Base-by-base conservation (phyloP, 805 yeast genomes). In the Teunomyces panamensis region DNA sequence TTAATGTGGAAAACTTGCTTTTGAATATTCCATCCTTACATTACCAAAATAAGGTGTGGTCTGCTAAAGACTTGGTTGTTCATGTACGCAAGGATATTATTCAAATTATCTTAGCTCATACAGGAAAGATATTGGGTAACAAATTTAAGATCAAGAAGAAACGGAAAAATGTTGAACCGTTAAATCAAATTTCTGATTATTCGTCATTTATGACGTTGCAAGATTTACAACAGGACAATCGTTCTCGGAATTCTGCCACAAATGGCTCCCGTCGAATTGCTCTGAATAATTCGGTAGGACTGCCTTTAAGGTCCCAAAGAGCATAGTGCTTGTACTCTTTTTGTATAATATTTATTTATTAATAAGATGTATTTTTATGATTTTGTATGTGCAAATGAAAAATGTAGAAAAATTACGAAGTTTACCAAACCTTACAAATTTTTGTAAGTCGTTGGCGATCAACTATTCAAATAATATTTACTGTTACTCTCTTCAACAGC, bases 121-220 rank as follows among this genome's bases (percentile, higher is more conserved):
- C 91, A 0, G 97, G 96, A 3, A 81, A 84, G 49, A 79, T 92
- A 44, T 60, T 91, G 30, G 83, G 86, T n/a, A 89, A 89, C 60
- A 89, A 88, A 65, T 68, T 92, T 48, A 75, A 71, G 53, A 39
- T 50, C 8, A 71, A 67, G 33, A 78, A 71, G 55, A 58, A 67
- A 44, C 39, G 30, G n/a, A 52, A 51, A 8, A 46, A 49, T 17
- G 45, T 51, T 0, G 64, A 63, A 39, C 77, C 77, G 9, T 61
- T 74, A 53, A 65, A 67, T 48, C 77, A 73, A 48, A 64, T 74
- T 8, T 60, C 67, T 0, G 67, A 72, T 49, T 73, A 72, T 52
- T 68, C 67, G 6, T 56, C 62, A 3, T 71, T 58, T 49, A 57
- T 69, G 58, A 65, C 74, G 1, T 55, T 73, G n/a, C 61, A 65